Percentiles rank a stretch among this genome's conserved stretches.
Conservation (phyloP, 306 rosid genomes). For the Canavalia ensiformis region DNA sequence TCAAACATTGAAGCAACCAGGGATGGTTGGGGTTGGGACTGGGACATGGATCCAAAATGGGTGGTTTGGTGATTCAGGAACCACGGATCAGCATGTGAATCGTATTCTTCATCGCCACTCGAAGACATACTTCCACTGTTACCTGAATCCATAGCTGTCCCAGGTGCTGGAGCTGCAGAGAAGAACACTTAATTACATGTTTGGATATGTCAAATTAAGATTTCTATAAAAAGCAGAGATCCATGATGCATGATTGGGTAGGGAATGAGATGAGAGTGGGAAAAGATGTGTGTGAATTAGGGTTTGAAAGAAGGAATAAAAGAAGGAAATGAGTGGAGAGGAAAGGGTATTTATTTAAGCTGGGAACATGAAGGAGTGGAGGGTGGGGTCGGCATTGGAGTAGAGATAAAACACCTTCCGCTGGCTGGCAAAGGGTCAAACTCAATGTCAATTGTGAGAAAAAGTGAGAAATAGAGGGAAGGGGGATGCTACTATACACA, state of each 20-base stretch:
- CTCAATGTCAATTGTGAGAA: too few relatives aligned
- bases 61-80: slow-evolving; percentile 51
- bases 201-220: slow-evolving; percentile 35
- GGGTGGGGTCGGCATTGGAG: slow-evolving; percentile 73
- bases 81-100: slow-evolving; percentile 55
- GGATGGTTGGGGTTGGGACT: slow-evolving; percentile 16
- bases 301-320: slow-evolving; percentile 54
- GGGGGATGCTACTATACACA: too few relatives aligned
- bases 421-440: slow-evolving; percentile 93
- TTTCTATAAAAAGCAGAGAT: slow-evolving; percentile 22
- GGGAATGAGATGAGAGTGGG: slow-evolving; percentile 28
- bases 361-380: slow-evolving; percentile 51
- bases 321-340: slow-evolving; percentile 36
- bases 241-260: slow-evolving; percentile 42
- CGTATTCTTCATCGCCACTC: slow-evolving; percentile 87
- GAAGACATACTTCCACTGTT: slow-evolving; percentile 90
- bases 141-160: slow-evolving; percentile 80
- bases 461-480: too few relatives aligned
- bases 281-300: slow-evolving; percentile 44
- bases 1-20: slow-evolving; percentile 55
- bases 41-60: slow-evolving; percentile 48
- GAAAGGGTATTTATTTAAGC: slow-evolving; percentile 46
- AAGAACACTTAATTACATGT: neutral
- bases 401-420: slow-evolving; percentile 60
- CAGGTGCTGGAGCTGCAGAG: too few relatives aligned